Conservation (phyloP, 2,329 filamentous ascomycete genomes). For the Colletotrichum sidae region DNA sequence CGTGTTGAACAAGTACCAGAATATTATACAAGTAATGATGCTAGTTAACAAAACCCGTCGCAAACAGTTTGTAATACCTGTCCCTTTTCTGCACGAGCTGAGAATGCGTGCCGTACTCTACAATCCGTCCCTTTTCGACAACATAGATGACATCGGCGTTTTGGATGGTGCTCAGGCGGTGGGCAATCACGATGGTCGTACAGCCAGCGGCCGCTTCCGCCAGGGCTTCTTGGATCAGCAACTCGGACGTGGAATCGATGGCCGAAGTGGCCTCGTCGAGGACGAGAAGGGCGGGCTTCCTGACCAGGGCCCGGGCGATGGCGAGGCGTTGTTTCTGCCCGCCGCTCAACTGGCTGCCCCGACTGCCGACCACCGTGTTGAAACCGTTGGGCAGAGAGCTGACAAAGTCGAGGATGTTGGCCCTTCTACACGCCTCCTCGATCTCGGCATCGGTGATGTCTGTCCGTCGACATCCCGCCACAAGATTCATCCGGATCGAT, state of each 20-base stretch:
- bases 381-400: slow-evolving; percentile 61
- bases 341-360: slow-evolving; percentile 76
- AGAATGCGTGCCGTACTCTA: slow-evolving; percentile 53
- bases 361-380: slow-evolving; percentile 71
- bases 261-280: slow-evolving; percentile 77
- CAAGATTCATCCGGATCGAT: slow-evolving; percentile 75
- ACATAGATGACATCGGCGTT: slow-evolving; percentile 57
- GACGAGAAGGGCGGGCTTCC: slow-evolving; percentile 71
- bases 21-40: too few relatives aligned
- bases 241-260: slow-evolving; percentile 69
- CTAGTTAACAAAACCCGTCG: too few relatives aligned
- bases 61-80: slow-evolving; percentile 5
- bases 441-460: slow-evolving; percentile 43
- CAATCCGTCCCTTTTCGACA: slow-evolving; percentile 50
- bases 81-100: slow-evolving; percentile 40
- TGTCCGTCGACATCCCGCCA: slow-evolving; percentile 65
- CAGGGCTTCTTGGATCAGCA: slow-evolving; percentile 61
- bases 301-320: slow-evolving; percentile 73
- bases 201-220: slow-evolving; percentile 46
- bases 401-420: slow-evolving; percentile 60
- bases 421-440: slow-evolving; percentile 54
- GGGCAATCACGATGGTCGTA: slow-evolving; percentile 50
- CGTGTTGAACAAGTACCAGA: too few relatives aligned
- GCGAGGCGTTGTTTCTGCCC: slow-evolving; percentile 74
- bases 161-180: slow-evolving; percentile 54